A percentile compares a stretch with the other conserved stretches of the same genome.
Conservation (phyloP, 1,284 basidiomycete species). For the Sporisorium iseilematis-ciliati region DNA sequence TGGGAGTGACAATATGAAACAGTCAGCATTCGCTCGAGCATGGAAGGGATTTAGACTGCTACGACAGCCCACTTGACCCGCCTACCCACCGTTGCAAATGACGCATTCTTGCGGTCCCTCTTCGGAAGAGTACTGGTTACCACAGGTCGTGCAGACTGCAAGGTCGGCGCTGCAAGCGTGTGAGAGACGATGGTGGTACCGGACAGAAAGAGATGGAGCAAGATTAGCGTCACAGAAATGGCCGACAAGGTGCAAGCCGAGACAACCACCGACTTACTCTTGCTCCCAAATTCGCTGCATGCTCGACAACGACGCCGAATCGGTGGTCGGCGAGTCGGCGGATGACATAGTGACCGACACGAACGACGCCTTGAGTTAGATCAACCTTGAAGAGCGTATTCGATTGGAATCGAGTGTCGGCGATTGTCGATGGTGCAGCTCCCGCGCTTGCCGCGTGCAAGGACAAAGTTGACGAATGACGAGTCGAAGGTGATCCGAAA, state of each 20-base stretch:
- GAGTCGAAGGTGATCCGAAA: neutral
- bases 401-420: conserved; percentile 3
- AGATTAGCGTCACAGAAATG: conserved; percentile 1
- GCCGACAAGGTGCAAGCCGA: conserved; percentile 6
- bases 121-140: conserved; percentile 25
- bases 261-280: conserved; percentile 24
- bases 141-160: conserved; percentile 42
- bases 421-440: neutral
- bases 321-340: neutral
- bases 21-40: neutral
- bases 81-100: conserved; percentile 38
- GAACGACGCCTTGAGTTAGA: neutral
- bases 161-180: conserved; percentile 28
- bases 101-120: conserved; percentile 31
- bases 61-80: neutral
- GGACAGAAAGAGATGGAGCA: neutral
- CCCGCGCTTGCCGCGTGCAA: conserved; percentile 5
- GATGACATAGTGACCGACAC: conserved; percentile 8
- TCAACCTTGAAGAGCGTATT: neutral
- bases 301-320: neutral
- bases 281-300: conserved; percentile 30
- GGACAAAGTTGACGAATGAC: neutral
- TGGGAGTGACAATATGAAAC: neutral
- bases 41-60: neutral
- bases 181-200: neutral